Evolutionary conservation across 2,329 filamentous ascomycete genomes (phyloP), one percentile per base, ranked within the genome.

Genomic region (Fulvia fulva): DNA sequence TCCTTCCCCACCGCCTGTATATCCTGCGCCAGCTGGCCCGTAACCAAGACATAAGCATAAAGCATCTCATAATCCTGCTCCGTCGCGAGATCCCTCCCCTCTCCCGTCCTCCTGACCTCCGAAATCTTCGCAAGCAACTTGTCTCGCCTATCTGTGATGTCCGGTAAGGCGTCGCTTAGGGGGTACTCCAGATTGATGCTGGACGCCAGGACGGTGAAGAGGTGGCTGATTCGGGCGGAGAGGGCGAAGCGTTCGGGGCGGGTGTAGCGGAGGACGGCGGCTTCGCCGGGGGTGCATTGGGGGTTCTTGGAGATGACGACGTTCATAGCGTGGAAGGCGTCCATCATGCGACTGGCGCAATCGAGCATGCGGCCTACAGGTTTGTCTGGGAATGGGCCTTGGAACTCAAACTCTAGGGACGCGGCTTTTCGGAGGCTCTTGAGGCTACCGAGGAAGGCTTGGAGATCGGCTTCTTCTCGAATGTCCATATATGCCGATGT

Each of bases 291-390:
- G 2, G 87, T 91, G 1, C 90, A 83, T 37, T 83, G 83, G 11
- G 87, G 79, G 59, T 93, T 89, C 68, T 92, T 93, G 69, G 89
- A 82, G 37, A 96, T 91, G 62, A 97, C 87, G 11, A 97, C 84
- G 63, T 93, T 95, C 90, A 99, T 96, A 53, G 92, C 91, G 70
- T 97, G 92, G 73, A 99, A 97, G 37, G 90, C 88, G 74, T 97
- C 92, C 4, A 97, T 84, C 75, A 97, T 90, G 53, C 88, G 86
- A 62, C 88, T 87, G 0, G 92, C 96, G 9, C 87, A 87, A 22
- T 84, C 83, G 70, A 97, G 82, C 57, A 97, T 88, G 34, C 86
- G 83, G 4, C 82, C 83, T 71, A 89, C 92, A 16, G 85, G 82
- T 45, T 82, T 84, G 62, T 87, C 82, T 1, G 91, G 90, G 67